Evolutionary conservation across 1,284 basidiomycete species (phyloP), one percentile per base, ranked within the genome.

Genomic region (Ustilago cynodontis): DNA sequence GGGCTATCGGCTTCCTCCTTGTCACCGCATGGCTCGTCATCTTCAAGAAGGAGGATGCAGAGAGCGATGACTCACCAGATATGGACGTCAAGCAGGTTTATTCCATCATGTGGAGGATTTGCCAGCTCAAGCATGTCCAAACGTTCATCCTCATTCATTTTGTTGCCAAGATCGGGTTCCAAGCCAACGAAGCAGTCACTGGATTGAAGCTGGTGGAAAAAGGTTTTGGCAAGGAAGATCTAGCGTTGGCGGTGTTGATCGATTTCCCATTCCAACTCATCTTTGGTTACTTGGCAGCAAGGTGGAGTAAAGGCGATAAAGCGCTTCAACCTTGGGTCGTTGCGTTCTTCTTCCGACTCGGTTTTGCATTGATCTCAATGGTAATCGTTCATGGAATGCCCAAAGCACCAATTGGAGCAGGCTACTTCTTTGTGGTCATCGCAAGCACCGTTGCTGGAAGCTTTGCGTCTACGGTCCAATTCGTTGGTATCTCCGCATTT

Each of bases 241-340:
- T 99, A 39, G 95, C 97, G 5, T 89, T 97, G 26, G 93, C 94
- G 2, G 95, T 97, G 33, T 90, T 99, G 56, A 93, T 99, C 80
- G 97, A 99, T 87, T 99, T 99, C 80, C 97, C 97, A 1, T 97
- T 97, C 87, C 96, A 99, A 88, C 94, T 99, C 66, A 86, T 94
- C 65, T 95, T 94, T 39, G 96, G 96, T 13, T 99, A 94, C 91
- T 88, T 97, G n/a, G 94, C 95, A 0, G 97, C 94, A 2, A 91
- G 91, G 79, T 98, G 95, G 94, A 84, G 80, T 28, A 84, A 82
- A 41, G 87, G 87, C 31, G 84, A 86, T 35, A 82, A 82, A 33
- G 86, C 87, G 14, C 68, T 88, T 22, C 80, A 78, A 59, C 87
- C 87, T 54, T 99, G 97, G 97, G 88, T 98, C 49, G 89, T 89